phyloP scores from a whole-genome alignment of 1,139 yeast species.

The Kodamaea plutei region DNA sequence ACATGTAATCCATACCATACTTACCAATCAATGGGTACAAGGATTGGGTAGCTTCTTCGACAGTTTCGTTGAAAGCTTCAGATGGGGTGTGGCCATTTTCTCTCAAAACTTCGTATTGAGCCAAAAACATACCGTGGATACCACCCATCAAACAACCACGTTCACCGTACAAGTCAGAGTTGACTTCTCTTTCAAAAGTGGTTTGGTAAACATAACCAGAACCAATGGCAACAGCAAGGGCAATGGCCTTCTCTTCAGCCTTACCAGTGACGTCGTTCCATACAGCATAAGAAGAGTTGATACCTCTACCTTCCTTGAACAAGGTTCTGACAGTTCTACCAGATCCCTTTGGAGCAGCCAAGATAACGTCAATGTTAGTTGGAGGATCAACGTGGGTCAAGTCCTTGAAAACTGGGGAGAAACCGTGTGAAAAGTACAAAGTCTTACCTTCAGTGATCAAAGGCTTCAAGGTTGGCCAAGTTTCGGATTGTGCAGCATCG shows the following conservation, averaged over 20 bases:
- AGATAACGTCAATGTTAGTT: conserved; percentile 88
- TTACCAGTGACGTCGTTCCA: conserved; percentile 99
- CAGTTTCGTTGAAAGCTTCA: conserved; percentile 99
- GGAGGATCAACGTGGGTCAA: conserved; percentile 97
- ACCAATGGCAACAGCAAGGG: conserved; percentile 98
- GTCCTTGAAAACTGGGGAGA: conserved; percentile 98
- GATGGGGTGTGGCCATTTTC: conserved; percentile 99
- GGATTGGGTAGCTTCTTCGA: conserved; percentile 99
- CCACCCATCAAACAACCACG: conserved; percentile 99
- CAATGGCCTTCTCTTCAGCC: conserved; percentile 99
- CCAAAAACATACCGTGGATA: conserved; percentile 99
- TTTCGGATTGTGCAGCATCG: conserved; percentile 99
- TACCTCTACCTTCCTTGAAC: conserved; percentile 99
- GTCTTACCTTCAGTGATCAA: conserved; percentile 95
- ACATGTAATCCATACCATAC: conserved; percentile 99
- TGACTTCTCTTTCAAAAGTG: conserved; percentile 98
- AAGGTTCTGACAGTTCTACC: conserved; percentile 99
- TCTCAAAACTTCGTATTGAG: conserved; percentile 99
- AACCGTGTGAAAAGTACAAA: conserved; percentile 97
- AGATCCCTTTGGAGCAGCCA: conserved; percentile 99
- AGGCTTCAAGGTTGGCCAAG: conserved; percentile 87
- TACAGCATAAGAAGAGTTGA: conserved; percentile 98
- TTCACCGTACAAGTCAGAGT: conserved; percentile 99
- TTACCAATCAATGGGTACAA: conserved; percentile 98
- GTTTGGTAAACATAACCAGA: conserved; percentile 99